Conservation (phyloP, 2,329 filamentous ascomycete species). For the Sphaerulina musiva region DNA sequence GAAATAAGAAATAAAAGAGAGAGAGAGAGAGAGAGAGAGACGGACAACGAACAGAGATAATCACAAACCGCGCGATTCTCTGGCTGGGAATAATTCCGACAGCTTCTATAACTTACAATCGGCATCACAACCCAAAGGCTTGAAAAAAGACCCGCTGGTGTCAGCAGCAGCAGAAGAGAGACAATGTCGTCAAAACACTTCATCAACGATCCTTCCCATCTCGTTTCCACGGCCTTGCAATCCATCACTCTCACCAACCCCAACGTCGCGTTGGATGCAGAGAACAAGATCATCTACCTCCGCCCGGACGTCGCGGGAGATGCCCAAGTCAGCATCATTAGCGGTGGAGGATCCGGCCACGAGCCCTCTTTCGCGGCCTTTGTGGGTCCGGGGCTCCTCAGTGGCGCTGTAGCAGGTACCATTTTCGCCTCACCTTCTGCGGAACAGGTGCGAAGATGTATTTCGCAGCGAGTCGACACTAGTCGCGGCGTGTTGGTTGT, state of each 20-base stretch:
- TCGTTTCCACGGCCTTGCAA: conserved; percentile 70
- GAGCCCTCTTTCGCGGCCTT: conserved; percentile 83
- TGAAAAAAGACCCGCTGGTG: no score
- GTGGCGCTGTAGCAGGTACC: conserved; percentile 76
- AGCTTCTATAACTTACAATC: background rate
- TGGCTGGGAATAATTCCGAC: background rate
- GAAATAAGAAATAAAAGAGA: no score
- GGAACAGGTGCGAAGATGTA: conserved; percentile 72
- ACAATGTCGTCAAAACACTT: conserved; percentile 62
- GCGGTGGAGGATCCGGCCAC: conserved; percentile 83
- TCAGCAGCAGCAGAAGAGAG: background rate
- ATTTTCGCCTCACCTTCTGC: conserved; percentile 78
- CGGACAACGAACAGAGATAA: no score
- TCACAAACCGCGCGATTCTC: background rate
- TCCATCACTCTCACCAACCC: conserved; percentile 79
- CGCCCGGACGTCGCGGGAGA: conserved; percentile 48
- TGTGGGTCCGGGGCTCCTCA: conserved; percentile 73
- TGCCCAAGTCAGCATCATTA: conserved; percentile 69
- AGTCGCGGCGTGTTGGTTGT: conserved; percentile 75
- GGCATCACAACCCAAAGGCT: background rate
- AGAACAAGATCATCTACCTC: conserved; percentile 79
- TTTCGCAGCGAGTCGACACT: conserved; percentile 64
- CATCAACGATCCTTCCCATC: conserved; percentile 71
- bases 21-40: no score
- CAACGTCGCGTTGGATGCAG: conserved; percentile 65